A percentile compares a stretch with the other conserved stretches of the same genome.
phyloP scores from a whole-genome alignment of 306 rosid species.

The Hippophae rhamnoides region DNA sequence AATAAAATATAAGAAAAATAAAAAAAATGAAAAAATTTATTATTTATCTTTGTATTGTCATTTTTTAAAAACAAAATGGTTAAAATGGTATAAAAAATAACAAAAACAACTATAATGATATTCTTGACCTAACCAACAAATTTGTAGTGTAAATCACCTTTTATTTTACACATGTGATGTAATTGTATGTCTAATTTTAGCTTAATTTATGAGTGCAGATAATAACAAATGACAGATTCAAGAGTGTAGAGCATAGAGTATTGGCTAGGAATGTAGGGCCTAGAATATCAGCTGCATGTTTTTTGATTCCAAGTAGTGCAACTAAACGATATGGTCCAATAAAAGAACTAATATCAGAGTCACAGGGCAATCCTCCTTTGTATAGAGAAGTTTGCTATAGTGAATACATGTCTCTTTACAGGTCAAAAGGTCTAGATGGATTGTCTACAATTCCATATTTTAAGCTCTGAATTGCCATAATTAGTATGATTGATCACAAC shows the following conservation, averaged over 20 bases:
- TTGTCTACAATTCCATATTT: constrained; percentile 1
- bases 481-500: no score
- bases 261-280: constrained; percentile 8
- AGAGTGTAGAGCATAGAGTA: constrained; percentile 19
- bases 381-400: constrained; percentile 5
- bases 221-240: constrained; percentile 13
- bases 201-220: not conserved
- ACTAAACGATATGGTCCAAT: constrained; percentile 18
- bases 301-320: constrained; percentile 3
- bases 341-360: constrained; percentile 9
- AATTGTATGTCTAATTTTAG: no score
- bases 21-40: no score
- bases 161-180: no score
- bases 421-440: constrained; percentile 2
- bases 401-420: constrained; percentile 1
- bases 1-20: no score
- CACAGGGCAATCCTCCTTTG: not conserved
- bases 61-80: no score
- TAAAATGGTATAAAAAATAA: no score
- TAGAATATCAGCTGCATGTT: constrained; percentile 18
- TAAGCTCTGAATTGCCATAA: not conserved
- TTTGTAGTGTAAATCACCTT: no score
- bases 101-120: no score
- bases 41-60: no score
- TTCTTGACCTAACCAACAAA: no score